These are phyloP conservation scores for Hygrophila difformis DNA, from an alignment of 257 asterid genomes.

Conservation along the genomic window DNA sequence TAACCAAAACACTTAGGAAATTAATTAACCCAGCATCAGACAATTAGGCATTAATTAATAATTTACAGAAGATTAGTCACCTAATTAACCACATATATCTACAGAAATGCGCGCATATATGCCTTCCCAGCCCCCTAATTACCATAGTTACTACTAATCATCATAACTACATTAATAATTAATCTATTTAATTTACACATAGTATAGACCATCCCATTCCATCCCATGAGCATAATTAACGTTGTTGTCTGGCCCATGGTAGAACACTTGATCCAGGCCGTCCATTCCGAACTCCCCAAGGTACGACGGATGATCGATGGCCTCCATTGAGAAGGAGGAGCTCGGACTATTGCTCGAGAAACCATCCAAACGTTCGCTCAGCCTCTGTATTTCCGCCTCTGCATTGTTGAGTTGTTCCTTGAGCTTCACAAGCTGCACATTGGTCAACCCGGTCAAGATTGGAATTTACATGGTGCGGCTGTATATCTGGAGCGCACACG, in stretches of 20 bases:
- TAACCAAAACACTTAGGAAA: too few relatives aligned
- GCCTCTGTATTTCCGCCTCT: constrained; percentile 38
- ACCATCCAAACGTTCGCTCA: constrained; percentile 34
- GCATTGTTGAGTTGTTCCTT: constrained; percentile 49
- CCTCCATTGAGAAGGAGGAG: constrained; percentile 26
- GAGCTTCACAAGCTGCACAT: constrained; percentile 33
- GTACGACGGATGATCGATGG: not conserved
- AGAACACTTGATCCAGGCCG: not conserved
- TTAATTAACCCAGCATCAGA: too few relatives aligned
- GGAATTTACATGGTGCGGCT: too few relatives aligned
- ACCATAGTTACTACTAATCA: too few relatives aligned
- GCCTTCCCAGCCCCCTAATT: too few relatives aligned
- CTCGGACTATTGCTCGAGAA: constrained; percentile 44
- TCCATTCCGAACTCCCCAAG: not conserved
- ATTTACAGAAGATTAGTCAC: too few relatives aligned
- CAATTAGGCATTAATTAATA: too few relatives aligned
- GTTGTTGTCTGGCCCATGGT: not conserved
- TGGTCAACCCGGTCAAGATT: not conserved
- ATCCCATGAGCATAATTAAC: not conserved
- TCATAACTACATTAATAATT: too few relatives aligned
- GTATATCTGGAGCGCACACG: constrained; percentile 13
- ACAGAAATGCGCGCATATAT: too few relatives aligned
- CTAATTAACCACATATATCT: too few relatives aligned
- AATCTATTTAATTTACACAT: not conserved
- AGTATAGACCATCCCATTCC: not conserved